Base-by-base conservation (phyloP, 2,329 filamentous ascomycete species). In the Calycina herbarum region DNA sequence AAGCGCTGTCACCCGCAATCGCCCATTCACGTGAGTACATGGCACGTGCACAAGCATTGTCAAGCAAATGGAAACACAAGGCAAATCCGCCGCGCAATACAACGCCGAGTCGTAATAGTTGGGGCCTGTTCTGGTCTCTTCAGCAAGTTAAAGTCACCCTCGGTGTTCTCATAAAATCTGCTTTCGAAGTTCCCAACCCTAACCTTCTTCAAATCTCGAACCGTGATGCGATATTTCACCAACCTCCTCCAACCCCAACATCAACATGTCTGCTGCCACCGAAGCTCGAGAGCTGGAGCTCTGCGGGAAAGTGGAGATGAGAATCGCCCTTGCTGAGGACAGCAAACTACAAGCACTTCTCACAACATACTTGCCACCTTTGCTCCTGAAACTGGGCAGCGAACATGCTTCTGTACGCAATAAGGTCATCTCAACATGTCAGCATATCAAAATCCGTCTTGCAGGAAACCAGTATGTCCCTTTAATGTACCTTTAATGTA, bases 361-460 rank as follows among this genome's bases (percentile, higher is more conserved):
- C 20, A 87, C 90, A 73, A 88, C 86, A 54, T 97, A 94, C 75
- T 82, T 99, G 31, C 82, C 91, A 3, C 90, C 94, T 0, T 80
- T 98, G 11, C 84, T 99, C 2, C 83, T 97, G 65, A 98, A 98
- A 76, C 87, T 96, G 38, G 88, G 85, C 38, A 97, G 94, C 59
- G 90, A 93, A 29, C 87, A 94, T 78, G 84, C 87, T 61, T 83
- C 87, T 57, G 95, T 98, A 33, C 87, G 94, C 72, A 89, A 89
- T 72, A 95, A 94, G 80, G 86, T 91, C 69, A 87, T 91, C 66
- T 82, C 86, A 33, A 83, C 91, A 69, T 91, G 89, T 74, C 87
- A 90, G 75, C 89, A 92, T 79, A 79, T 92, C 78, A 91, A 89
- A 74, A 88, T 87, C 20, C 76, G 78, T n/a, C 72, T 77, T 51